Base-by-base conservation (phyloP, 208 protist genomes). In the Naegleria fowleri region DNA sequence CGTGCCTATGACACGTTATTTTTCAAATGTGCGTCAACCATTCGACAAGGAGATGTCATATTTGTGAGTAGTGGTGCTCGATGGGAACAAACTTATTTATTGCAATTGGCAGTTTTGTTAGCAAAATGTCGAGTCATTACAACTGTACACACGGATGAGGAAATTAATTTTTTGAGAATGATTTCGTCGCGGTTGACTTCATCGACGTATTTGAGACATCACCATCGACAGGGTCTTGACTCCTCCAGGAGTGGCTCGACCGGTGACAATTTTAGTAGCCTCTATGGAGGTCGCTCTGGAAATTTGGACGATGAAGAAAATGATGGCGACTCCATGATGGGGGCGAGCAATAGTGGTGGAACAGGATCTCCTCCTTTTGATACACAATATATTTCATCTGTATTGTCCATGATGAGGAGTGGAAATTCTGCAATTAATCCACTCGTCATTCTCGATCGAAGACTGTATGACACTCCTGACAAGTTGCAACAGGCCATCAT, bases 141-240 rank as follows among this genome's bases (percentile, higher is more conserved):
- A 79, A 79, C 67, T 36, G 67, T 79, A 36, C 16, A 29, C 1
- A 79, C 67, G 0, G 67, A 79, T 79, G 67, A 79, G 29, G 67
- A 79, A 33, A 79, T 79, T 79, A 79, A 79, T 9, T 79, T 79
- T 79, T 79, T 79, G 29, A 79, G 67, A 79, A 79, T 79, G 67
- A 79, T 79, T 36, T 36, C 16, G 9, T 79, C 67, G 6, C 19
- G 29, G 36, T 36, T 79, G 6, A 33, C 16, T 33, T 79, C 67
- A 79, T 36, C 16, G 16, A n/a, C 25, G 25, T 75, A 16, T 48
- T 48, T 48, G 43, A 48, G 7, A 48, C 43, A 7, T 48, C 43
- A 48, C 7, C 43, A 48, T 48, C 43, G 43, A 48, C 43, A 48
- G 7, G 43, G 43, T 9, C 43, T 48, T 9, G 43, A 9, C 43